Percentiles rank a stretch among this genome's conserved stretches.
Evolutionary conservation across 2,329 filamentous ascomycete genomes (phyloP).

Genomic region (Herpotrichia juniperi): DNA sequence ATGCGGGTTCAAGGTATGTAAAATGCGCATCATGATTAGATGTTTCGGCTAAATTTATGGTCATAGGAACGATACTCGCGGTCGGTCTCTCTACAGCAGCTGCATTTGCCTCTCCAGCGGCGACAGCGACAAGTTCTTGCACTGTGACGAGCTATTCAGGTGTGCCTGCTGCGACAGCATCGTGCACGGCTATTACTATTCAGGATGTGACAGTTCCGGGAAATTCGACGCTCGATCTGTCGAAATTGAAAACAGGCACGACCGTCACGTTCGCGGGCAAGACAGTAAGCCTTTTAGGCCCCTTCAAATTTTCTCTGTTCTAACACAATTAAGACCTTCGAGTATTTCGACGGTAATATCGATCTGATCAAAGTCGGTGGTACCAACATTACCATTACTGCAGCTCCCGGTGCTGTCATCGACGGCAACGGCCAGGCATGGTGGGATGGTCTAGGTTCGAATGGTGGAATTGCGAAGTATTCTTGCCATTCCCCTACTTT

Average conservation of each 20-base stretch:
- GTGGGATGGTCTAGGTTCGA: constrained; percentile 56
- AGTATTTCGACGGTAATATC: constrained; percentile 47
- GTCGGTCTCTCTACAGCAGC: no score
- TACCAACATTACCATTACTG: constrained; percentile 49
- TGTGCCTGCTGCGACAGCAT: constrained; percentile 40
- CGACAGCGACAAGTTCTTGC: constrained; percentile 12
- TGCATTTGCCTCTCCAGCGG: no score
- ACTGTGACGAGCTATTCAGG: constrained; percentile 26
- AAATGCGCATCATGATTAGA: no score
- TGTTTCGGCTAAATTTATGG: no score
- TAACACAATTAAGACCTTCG: constrained; percentile 43
- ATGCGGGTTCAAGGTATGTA: no score
- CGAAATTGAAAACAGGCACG: constrained; percentile 48
- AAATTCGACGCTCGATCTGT: constrained; percentile 48
- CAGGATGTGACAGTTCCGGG: constrained; percentile 48
- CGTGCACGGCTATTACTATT: constrained; percentile 52
- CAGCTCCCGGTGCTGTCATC: constrained; percentile 42
- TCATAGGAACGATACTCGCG: no score
- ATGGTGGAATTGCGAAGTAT: constrained; percentile 49
- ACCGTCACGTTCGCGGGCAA: constrained; percentile 50
- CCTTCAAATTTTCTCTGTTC: not conserved
- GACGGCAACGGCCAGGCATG: constrained; percentile 61
- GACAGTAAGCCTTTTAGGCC: constrained; percentile 20
- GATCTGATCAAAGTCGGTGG: constrained; percentile 40
- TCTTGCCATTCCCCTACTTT: constrained; percentile 32